Base-by-base conservation (phyloP, 202 grass and related monocot species). In the Saccharum hybrid region DNA sequence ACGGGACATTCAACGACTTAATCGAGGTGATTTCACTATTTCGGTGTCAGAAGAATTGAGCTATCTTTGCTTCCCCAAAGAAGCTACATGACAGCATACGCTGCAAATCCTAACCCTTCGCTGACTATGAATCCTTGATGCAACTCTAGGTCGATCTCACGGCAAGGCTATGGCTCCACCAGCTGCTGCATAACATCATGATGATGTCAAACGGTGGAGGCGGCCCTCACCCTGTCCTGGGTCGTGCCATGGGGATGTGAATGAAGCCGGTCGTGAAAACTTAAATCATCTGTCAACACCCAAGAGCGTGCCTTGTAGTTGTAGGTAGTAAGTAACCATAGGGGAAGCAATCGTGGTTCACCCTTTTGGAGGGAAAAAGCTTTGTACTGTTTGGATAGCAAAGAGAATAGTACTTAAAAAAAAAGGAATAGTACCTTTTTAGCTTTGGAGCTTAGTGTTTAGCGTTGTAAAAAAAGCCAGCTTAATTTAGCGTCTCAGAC, bases 111-210 rank as follows among this genome's bases (percentile, higher is more conserved):
- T 9, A 62, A 85, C 42, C 8, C 61, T 71, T 6, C 42, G 11
- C 74, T 36, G 81, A 86, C 49, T 30, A 30, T 54, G 31, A 26
- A 63, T 51, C 38, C 23, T 75, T 43, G 21, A 8, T 31, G 21
- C 65, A 56, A 23, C 68, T 10, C 77, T 87, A 94, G 11, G 8
- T 18, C 66, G 95, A 98, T 63, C 57, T 63, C 3, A 79, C 84
- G 66, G 91, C 94, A 4, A 87, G 86, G 54, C 81, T 86, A 28
- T 98, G 91, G 93, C 89, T 98, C 81, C 87, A 88, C 13, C 89
- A 94, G 34, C 63, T 95, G 71, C 76, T 98, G 30, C 75, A 85
- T 49, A 98, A 95, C 68, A 82, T 98, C 59, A 79, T 83, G 18
- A 79, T 77, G 4, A 79, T 77, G 4, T 80, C 87, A n/a, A 82